Conservation (phyloP, 805 yeast species). For the Candida boleticola region DNA sequence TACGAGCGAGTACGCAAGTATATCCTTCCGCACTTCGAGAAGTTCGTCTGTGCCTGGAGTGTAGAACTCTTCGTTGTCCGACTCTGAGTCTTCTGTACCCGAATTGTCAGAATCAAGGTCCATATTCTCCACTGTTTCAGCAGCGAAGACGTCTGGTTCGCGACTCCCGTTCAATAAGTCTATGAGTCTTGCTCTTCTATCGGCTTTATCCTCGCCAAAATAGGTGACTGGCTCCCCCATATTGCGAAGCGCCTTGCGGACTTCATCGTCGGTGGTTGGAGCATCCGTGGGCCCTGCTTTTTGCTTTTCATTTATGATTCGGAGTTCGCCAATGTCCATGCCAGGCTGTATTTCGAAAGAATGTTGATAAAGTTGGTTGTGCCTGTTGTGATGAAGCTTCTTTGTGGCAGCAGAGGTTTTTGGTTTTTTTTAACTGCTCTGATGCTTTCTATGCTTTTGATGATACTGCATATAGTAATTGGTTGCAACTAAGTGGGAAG, state of each 20-base stretch:
- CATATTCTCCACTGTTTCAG: conserved; percentile 13
- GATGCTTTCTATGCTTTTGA: too few relatives aligned
- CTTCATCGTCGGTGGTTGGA: conserved; percentile 70
- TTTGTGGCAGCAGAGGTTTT: too few relatives aligned
- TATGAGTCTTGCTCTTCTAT: conserved; percentile 59
- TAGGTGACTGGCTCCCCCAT: conserved; percentile 56
- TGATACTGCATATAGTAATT: too few relatives aligned
- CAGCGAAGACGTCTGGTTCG: conserved; percentile 11
- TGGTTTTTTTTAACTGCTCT: too few relatives aligned
- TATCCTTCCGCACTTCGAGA: conserved; percentile 45
- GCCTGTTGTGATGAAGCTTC: too few relatives aligned
- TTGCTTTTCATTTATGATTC: conserved; percentile 3
- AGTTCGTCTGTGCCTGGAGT: conserved; percentile 71
- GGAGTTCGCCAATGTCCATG: conserved; percentile 4
- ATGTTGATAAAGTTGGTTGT: too few relatives aligned
- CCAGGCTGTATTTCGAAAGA: too few relatives aligned
- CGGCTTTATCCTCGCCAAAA: conserved; percentile 59
- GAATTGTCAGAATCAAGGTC: conserved; percentile 11
- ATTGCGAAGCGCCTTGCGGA: conserved; percentile 45
- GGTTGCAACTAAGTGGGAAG: too few relatives aligned
- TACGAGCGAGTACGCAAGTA: conserved; percentile 52
- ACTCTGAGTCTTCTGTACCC: conserved; percentile 39
- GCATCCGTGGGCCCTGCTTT: conserved; percentile 15
- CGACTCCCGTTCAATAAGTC: conserved; percentile 31
- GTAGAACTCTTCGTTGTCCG: conserved; percentile 75